Conservation (phyloP, 75 land plant species). For the Azolla pinnata region DNA sequence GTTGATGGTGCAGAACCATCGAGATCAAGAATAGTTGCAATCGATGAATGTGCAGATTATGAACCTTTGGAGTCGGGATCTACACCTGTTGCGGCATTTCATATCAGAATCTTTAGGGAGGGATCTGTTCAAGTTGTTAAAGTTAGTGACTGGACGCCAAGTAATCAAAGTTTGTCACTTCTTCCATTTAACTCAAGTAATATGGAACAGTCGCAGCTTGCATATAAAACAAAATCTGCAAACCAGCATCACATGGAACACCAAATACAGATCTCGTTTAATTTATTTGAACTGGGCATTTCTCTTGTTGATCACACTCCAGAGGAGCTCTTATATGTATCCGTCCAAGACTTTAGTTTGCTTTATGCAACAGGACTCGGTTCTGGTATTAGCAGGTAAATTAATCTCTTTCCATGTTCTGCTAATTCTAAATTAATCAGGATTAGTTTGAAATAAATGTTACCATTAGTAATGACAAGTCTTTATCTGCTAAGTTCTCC, state of each 20-base stretch:
- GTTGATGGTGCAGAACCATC: conserved; percentile 50
- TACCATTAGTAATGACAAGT: no score
- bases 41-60: conserved; percentile 68
- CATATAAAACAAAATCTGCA: conserved; percentile 9
- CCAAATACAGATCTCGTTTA: conserved; percentile 72
- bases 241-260: conserved; percentile 20
- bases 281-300: conserved; percentile 79
- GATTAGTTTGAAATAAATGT: no score
- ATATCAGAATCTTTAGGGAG: conserved; percentile 49
- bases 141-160: conserved; percentile 79
- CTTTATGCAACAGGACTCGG: conserved; percentile 83
- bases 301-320: conserved; percentile 94
- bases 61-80: conserved; percentile 30
- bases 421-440: no score
- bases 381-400: conserved; percentile 73
- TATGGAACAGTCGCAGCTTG: not conserved
- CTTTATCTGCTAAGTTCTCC: no score
- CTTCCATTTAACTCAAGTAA: conserved; percentile 6
- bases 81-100: conserved; percentile 45
- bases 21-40: conserved; percentile 41
- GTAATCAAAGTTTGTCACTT: conserved; percentile 27
- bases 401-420: no score
- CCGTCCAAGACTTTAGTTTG: conserved; percentile 66
- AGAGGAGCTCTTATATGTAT: conserved; percentile 85
- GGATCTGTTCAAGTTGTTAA: conserved; percentile 52